Evolutionary conservation across 2,329 filamentous ascomycete species (phyloP), one percentile per base, ranked within the genome.

Genomic region (Colletotrichum trifolii): DNA sequence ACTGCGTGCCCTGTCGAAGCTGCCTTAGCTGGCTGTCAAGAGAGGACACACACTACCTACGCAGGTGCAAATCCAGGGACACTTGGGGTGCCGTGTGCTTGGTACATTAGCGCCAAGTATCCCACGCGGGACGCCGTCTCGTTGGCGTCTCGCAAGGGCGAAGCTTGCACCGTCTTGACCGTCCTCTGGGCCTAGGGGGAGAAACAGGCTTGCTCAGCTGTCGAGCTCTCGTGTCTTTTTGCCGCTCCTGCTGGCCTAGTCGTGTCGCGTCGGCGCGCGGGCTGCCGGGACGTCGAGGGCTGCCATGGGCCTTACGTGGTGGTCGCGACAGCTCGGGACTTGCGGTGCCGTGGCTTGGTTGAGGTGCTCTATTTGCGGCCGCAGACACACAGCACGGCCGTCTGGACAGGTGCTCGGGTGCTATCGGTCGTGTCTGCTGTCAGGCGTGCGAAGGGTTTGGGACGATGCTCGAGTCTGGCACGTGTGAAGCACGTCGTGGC

Each of bases 51-150:
- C 9, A 40, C 9, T 1, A 8, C 43, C 9, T 13, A 11, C 43
- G 43, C 9, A 46, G 13, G 15, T 46, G 7, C 17, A 35, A 11
- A 35, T 25, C 34, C 54, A 56, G 33, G 35, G 35, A 11, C 11
- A 61, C 40, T 25, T 25, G 25, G 38, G 25, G 48, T 43, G 43
- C 63, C 53, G 58, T 54, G 48, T 63, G 17, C 36, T 48, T 43
- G 59, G 53, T 35, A 43, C 60, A 35, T 60, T 66, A 57, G 63
- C 52, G 63, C 63, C 52, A 53, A 66, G 46, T 43, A 63, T 53
- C 63, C 35, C 58, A 64, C 54, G 48, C 63, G 63, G 25, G 52
- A 36, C 52, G 52, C 58, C 53, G 57, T n/a, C 53, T 34, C 13
- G 36, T 25, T 66, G 40, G 63, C 48, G 59, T 63, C 53, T 63